Evolutionary conservation across 352 stramenopile species (phyloP).

Genomic region (Phytophthora agathidicida): DNA sequence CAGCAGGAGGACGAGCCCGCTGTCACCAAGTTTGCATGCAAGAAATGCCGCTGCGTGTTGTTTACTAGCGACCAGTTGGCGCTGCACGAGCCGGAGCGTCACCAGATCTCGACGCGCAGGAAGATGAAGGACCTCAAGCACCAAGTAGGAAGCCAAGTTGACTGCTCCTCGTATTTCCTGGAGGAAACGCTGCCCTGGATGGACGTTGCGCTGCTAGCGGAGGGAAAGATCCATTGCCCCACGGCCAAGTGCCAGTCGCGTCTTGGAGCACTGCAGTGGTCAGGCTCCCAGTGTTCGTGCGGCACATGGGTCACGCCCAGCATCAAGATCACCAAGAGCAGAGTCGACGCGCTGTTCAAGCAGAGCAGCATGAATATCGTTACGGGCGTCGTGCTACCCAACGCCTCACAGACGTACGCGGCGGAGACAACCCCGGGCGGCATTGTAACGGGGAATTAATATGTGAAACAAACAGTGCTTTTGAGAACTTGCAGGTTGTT

Average conservation of each 20-base stretch:
- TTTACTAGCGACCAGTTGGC: constrained; percentile 69
- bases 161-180: constrained; percentile 78
- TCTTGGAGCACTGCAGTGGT: constrained; percentile 75
- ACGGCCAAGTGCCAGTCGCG: constrained; percentile 73
- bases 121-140: constrained; percentile 79
- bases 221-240: constrained; percentile 80
- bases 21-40: constrained; percentile 61
- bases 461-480: no score
- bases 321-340: constrained; percentile 85
- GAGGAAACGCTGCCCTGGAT: constrained; percentile 75
- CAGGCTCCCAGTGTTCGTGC: constrained; percentile 83
- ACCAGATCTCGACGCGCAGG: constrained; percentile 70
- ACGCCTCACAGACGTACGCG: neutral
- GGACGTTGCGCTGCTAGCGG: constrained; percentile 59
- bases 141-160: constrained; percentile 36
- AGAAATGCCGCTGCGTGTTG: constrained; percentile 68
- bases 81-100: constrained; percentile 62
- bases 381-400: constrained; percentile 33
- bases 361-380: constrained; percentile 40
- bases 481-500: no score
- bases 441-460: no score
- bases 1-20: neutral
- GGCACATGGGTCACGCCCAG: constrained; percentile 85
- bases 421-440: constrained; percentile 9
- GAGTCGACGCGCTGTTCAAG: constrained; percentile 54